These are phyloP conservation scores for Vitis hybrid DNA, from an alignment of 177 flowering plant species.

Conservation along the genomic window DNA sequence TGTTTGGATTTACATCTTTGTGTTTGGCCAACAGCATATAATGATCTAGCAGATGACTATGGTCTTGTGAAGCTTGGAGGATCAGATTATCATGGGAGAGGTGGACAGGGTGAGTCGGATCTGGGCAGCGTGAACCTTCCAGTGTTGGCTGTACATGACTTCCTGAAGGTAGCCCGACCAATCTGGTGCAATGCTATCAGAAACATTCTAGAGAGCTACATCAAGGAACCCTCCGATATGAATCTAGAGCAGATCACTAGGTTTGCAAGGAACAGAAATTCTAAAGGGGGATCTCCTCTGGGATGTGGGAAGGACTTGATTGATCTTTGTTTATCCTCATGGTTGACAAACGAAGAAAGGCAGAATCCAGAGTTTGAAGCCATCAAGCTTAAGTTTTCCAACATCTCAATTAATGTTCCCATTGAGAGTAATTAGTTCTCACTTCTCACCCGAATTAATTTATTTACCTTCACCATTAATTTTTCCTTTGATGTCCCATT, in stretches of 20 bases:
- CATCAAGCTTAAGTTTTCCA: conserved; percentile 48
- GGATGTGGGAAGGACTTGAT: conserved; percentile 46
- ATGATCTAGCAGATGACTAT: conserved; percentile 73
- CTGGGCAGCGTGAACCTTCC: conserved; percentile 88
- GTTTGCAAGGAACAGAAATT: conserved; percentile 38
- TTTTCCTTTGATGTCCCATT: no score
- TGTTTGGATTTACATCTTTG: background rate
- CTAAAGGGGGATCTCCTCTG: conserved; percentile 26
- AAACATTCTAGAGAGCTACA: conserved; percentile 46
- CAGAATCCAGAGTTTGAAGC: conserved; percentile 53
- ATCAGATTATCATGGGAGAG: conserved; percentile 92
- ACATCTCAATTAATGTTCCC: conserved; percentile 13
- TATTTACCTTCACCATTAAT: no score
- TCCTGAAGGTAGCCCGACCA: conserved; percentile 75
- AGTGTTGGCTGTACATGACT: conserved; percentile 49
- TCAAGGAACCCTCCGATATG: conserved; percentile 61
- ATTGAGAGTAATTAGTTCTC: no score
- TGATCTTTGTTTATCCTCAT: conserved; percentile 54
- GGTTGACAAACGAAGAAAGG: conserved; percentile 74
- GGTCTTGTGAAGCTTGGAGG: conserved; percentile 91
- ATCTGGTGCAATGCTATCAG: conserved; percentile 73
- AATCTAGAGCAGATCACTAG: conserved; percentile 50
- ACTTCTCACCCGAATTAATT: no score
- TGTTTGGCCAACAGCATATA: conserved; percentile 47
- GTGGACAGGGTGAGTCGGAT: conserved; percentile 71